These are phyloP conservation scores for Claviceps sorghi DNA, from an alignment of 2,329 filamentous ascomycete genomes.

Conservation along the genomic window DNA sequence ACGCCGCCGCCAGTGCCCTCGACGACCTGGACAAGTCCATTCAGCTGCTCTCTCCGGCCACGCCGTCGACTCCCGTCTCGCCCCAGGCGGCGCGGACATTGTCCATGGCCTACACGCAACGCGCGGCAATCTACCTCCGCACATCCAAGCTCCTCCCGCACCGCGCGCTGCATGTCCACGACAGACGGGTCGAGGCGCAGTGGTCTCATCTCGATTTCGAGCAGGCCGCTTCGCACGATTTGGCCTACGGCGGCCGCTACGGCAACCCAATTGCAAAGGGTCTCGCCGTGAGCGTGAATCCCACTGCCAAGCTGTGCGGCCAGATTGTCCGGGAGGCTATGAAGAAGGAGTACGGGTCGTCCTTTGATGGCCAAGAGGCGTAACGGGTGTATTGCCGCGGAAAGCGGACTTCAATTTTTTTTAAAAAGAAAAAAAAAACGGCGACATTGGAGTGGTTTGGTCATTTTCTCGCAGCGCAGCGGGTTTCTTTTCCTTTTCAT, in stretches of 20 bases:
- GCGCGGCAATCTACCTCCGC: slow-evolving; percentile 48
- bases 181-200: slow-evolving; percentile 25
- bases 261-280: slow-evolving; percentile 52
- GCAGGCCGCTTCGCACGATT: slow-evolving; percentile 46
- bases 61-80: slow-evolving; percentile 39
- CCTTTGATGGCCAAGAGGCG: slow-evolving; percentile 21
- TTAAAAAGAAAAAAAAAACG: too few species aligned
- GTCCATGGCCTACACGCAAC: slow-evolving; percentile 56
- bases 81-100: slow-evolving; percentile 50
- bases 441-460: too few species aligned
- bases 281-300: slow-evolving; percentile 50
- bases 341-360: slow-evolving; percentile 51
- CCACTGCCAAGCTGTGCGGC: slow-evolving; percentile 54
- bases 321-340: slow-evolving; percentile 55
- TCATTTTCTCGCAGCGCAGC: too few species aligned
- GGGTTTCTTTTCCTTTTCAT: too few species aligned
- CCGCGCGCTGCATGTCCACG: slow-evolving; percentile 25
- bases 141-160: slow-evolving; percentile 35
- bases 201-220: slow-evolving; percentile 46
- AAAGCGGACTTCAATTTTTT: too few species aligned
- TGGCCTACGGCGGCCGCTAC: slow-evolving; percentile 48
- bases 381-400: too few species aligned
- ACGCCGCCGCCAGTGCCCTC: slow-evolving; percentile 28
- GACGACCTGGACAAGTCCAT: slow-evolving; percentile 45
- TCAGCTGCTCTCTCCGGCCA: slow-evolving; percentile 38